Evolutionary conservation across 352 stramenopile genomes (phyloP), one percentile per base, ranked within the genome.

Genomic region (Phytophthora pluvialis): DNA sequence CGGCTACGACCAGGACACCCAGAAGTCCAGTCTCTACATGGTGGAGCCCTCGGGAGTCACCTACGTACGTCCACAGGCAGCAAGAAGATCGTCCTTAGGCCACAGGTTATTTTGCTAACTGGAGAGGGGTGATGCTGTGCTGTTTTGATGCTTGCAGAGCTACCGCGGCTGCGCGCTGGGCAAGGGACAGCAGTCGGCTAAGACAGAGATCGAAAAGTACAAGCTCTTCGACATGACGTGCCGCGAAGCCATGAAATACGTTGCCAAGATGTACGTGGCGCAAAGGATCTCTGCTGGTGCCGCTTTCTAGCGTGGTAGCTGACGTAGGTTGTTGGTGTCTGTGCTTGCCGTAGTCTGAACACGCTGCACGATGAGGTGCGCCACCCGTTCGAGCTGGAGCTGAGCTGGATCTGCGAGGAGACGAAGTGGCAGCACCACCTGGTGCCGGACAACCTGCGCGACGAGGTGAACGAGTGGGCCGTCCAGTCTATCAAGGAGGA

Each of bases 201-300:
- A 99, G 85, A 99, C 97, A 62, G 98, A 99, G 81, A 98, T 99
- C 62, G 97, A 99, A 73, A 99, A 99, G 81, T 85, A 98, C 73
- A 96, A 98, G 67, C 81, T 99, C 43, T 94, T 96, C 63, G 93
- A 97, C 69, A 88, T 99, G 70, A 94, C 90, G 46, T 98, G 90
- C 61, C 83, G 86, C 36, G 97, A 99, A 71, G 98, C 95, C 44
- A 97, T 99, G 75, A 98, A 98, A 91, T 96, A 99, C 77, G 85
- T 99, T 49, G 96, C 96, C 61, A 98, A 98, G 86, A 99, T 99
- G 91, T 97, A 78, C 60, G 89, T 44, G 12, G n/a, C 45, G 39
- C 2, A 36, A 10, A 33, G 32, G 3, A 2, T 16, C 5, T 49
- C 21, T 46, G 12, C 1, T 42, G 31, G 15, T 44, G 31, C 57